Evolutionary conservation across 306 rosid species (phyloP).

Genomic region (Malus orientalis): DNA sequence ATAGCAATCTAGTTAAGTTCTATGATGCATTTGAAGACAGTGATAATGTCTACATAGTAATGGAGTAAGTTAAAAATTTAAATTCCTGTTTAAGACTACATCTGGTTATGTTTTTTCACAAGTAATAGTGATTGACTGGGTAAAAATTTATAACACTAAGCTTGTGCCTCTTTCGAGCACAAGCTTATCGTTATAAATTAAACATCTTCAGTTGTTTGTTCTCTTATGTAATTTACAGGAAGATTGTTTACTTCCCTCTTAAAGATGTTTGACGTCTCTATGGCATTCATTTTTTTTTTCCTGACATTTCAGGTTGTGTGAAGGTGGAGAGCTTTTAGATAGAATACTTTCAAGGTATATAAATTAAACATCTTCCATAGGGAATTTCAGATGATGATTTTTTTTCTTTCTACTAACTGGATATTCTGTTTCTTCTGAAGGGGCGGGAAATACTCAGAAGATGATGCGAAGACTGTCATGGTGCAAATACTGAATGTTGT

Average conservation of each 20-base stretch:
- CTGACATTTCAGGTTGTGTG: constrained; percentile 79
- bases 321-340: constrained; percentile 98
- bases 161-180: background rate
- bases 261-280: background rate
- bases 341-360: constrained; percentile 85
- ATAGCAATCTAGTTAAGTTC: constrained; percentile 71
- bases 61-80: constrained; percentile 74
- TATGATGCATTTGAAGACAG: constrained; percentile 93
- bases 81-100: constrained; percentile 8
- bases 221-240: background rate
- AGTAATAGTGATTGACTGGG: background rate
- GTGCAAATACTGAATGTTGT: constrained; percentile 87
- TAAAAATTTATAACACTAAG: background rate
- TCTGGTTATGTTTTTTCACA: background rate
- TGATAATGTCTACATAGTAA: constrained; percentile 95
- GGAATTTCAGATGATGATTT: constrained; percentile 6
- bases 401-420: constrained; percentile 10
- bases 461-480: constrained; percentile 92
- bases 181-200: too few species aligned
- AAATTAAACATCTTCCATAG: background rate
- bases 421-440: constrained; percentile 35
- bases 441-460: constrained; percentile 97
- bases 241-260: background rate
- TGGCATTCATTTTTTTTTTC: background rate
- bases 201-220: background rate